Evolutionary conservation across 345 rosid genomes (phyloP).

Genomic region (Angophora floribunda): DNA sequence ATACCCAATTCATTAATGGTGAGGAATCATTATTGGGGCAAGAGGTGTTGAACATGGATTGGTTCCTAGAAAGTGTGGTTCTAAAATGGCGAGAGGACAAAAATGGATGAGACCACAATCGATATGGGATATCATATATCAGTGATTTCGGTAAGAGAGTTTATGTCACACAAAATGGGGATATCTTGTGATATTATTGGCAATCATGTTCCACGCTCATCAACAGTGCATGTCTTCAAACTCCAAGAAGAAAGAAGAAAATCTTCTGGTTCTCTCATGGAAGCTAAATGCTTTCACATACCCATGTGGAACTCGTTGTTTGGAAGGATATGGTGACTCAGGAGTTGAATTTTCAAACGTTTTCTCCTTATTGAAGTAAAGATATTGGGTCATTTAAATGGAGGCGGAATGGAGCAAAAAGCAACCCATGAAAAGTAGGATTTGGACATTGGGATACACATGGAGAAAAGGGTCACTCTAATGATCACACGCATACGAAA

Average conservation of each 20-base stretch:
- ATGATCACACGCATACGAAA: neutral
- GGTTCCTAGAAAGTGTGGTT: neutral
- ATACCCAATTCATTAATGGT: neutral
- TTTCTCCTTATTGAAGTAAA: neutral
- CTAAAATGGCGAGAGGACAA: neutral
- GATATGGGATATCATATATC: neutral
- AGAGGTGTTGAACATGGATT: neutral
- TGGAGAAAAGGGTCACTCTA: neutral
- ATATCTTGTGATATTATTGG: neutral
- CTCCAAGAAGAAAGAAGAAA: neutral
- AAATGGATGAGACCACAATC: neutral
- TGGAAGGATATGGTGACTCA: neutral
- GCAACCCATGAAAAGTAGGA: neutral
- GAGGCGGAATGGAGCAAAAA: neutral
- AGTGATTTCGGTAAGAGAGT: neutral
- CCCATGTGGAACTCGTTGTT: neutral
- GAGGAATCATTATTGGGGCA: neutral
- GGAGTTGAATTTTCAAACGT: neutral
- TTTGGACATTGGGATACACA: neutral
- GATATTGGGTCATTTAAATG: neutral
- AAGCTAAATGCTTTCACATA: neutral
- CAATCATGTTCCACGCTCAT: neutral
- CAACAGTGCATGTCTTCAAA: neutral
- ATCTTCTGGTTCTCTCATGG: neutral
- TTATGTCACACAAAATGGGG: neutral